phyloP scores from a whole-genome alignment of 2,329 filamentous ascomycete species.

The Periglandula ipomoeae region DNA sequence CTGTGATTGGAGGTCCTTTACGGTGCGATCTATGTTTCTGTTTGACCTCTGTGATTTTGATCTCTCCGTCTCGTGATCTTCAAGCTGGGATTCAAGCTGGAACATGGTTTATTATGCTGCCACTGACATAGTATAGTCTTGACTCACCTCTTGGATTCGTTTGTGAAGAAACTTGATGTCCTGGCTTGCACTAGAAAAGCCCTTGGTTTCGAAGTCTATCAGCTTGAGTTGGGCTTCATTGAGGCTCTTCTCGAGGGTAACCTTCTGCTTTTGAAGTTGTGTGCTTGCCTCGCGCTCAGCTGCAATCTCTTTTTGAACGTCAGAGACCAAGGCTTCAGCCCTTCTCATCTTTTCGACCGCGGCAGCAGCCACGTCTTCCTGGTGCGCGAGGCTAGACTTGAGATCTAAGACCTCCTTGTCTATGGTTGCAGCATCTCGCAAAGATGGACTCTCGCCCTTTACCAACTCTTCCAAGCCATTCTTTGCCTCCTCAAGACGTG shows the following conservation, averaged over 20 bases:
- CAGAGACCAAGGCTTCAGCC: constrained; percentile 75
- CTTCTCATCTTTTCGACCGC: constrained; percentile 96
- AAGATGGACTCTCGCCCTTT: constrained; percentile 73
- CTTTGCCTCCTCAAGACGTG: constrained; percentile 77
- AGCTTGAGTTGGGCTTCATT: constrained; percentile 86
- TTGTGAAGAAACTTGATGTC: constrained; percentile 93
- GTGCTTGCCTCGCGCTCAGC: constrained; percentile 75
- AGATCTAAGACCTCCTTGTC: constrained; percentile 86
- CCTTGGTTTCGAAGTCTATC: constrained; percentile 93
- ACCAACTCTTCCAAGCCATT: constrained; percentile 81
- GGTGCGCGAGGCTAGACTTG: constrained; percentile 79
- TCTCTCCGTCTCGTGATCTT: constrained; percentile 70
- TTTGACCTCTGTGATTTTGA: constrained; percentile 76
- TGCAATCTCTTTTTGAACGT: constrained; percentile 88
- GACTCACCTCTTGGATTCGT: constrained; percentile 82
- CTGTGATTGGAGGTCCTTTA: constrained; percentile 87
- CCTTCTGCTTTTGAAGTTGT: constrained; percentile 83
- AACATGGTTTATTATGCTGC: constrained; percentile 17
- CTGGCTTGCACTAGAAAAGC: constrained; percentile 87
- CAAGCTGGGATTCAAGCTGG: constrained; percentile 80
- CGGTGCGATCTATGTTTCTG: constrained; percentile 85
- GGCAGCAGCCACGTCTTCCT: constrained; percentile 84
- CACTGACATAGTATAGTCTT: constrained; percentile 1
- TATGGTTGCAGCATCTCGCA: constrained; percentile 80
- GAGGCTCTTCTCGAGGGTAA: constrained; percentile 75